phyloP scores from a whole-genome alignment of 2,329 filamentous ascomycete genomes.

The Colletotrichum spinosum region DNA sequence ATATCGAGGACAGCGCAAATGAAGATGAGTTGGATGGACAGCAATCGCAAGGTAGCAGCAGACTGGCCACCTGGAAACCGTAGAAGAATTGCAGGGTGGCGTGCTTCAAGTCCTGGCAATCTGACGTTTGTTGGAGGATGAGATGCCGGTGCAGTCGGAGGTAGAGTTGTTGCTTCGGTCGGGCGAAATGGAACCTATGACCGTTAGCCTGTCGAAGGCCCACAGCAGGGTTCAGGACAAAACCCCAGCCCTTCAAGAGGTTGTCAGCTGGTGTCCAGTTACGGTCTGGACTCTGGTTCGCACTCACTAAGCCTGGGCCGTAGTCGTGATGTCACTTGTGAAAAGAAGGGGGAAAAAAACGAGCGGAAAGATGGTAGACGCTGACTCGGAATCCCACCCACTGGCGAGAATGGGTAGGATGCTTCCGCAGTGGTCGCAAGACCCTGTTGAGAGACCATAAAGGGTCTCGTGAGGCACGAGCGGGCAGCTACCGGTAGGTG shows the following conservation, averaged over 20 bases:
- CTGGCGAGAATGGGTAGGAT: constrained; percentile 18
- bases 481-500: too few relatives aligned
- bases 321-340: too few relatives aligned
- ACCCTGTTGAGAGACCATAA: too few relatives aligned
- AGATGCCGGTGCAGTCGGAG: too few relatives aligned
- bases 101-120: constrained; percentile 10
- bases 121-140: background rate
- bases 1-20: too few relatives aligned
- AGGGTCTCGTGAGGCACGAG: too few relatives aligned
- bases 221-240: constrained; percentile 13
- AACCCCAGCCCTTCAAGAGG: constrained; percentile 1
- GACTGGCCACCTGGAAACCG: too few relatives aligned
- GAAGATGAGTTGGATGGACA: too few relatives aligned
- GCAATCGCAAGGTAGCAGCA: too few relatives aligned
- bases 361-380: constrained; percentile 7
- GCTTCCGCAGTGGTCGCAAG: constrained; percentile 1
- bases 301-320: background rate
- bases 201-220: too few relatives aligned
- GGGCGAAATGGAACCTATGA: too few relatives aligned
- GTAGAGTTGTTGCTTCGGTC: too few relatives aligned
- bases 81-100: background rate
- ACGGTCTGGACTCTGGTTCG: constrained; percentile 6
- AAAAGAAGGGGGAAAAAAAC: background rate
- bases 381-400: constrained; percentile 10
- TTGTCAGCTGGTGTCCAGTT: background rate